phyloP scores from a whole-genome alignment of 257 asterid species.

The Cinchona pubescens region DNA sequence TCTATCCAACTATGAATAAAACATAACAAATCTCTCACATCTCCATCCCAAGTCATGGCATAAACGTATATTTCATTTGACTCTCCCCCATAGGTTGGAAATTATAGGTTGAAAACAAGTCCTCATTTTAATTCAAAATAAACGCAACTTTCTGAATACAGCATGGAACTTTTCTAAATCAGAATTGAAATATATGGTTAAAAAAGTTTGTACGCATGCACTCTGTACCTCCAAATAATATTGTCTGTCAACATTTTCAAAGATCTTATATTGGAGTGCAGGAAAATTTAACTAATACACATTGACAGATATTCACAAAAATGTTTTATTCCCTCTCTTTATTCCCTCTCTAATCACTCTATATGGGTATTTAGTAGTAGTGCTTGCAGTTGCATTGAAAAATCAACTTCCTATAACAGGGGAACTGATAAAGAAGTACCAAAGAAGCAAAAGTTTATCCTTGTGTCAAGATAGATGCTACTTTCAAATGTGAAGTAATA shows the following conservation, averaged over 20 bases:
- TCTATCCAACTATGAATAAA: background rate
- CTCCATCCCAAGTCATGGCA: background rate
- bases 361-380: background rate
- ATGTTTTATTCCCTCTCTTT: background rate
- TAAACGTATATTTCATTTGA: background rate
- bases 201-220: no score
- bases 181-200: background rate
- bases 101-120: background rate
- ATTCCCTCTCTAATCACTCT: background rate
- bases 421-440: background rate
- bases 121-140: background rate
- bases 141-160: background rate
- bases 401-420: background rate
- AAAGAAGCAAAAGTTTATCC: background rate
- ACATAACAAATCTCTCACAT: background rate
- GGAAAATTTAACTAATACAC: background rate
- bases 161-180: background rate
- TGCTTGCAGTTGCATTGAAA: background rate
- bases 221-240: background rate
- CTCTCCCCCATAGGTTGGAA: background rate
- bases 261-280: background rate
- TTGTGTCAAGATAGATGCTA: background rate
- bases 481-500: conserved; percentile 6
- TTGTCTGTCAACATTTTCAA: background rate
- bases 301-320: background rate